phyloP scores from a whole-genome alignment of 108 stramenopile species.

The Nitzschia palea region DNA sequence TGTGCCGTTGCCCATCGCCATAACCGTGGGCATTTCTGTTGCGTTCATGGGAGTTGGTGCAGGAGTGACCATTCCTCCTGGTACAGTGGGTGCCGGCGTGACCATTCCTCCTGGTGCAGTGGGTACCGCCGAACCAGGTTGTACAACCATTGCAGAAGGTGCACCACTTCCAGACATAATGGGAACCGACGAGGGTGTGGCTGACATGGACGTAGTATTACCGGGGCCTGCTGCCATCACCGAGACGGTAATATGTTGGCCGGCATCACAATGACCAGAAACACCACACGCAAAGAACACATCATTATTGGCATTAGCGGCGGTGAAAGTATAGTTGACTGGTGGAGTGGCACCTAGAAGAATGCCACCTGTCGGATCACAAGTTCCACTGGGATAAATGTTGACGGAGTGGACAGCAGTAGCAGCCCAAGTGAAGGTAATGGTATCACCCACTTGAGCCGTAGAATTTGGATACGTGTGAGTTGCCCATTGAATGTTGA shows the following conservation, averaged over 20 bases:
- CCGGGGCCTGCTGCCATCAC: too few species aligned
- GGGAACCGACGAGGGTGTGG: too few species aligned
- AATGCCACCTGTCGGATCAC: conserved; percentile 6
- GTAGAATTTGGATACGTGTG: conserved; percentile 2
- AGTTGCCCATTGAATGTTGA: conserved; percentile 5
- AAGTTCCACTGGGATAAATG: conserved; percentile 23
- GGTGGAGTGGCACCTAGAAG: conserved; percentile 6
- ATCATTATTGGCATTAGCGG: conserved; percentile 2
- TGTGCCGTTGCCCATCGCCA: too few species aligned
- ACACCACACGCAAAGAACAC: conserved; percentile 19
- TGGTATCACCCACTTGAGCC: conserved; percentile 25
- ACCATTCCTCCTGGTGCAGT: too few species aligned
- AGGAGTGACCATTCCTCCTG: too few species aligned
- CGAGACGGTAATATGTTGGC: background rate
- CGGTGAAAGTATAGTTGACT: conserved; percentile 22
- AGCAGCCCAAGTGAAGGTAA: conserved; percentile 17
- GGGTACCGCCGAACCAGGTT: too few species aligned
- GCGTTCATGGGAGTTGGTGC: too few species aligned
- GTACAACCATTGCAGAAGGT: too few species aligned
- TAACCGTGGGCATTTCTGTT: too few species aligned
- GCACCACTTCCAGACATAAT: too few species aligned
- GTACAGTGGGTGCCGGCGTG: too few species aligned
- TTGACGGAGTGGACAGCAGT: conserved; percentile 10
- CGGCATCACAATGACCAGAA: background rate
- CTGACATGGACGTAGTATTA: too few species aligned